phyloP scores from a whole-genome alignment of 2,329 filamentous ascomycete genomes.

The Aspergillaceae sp. region DNA sequence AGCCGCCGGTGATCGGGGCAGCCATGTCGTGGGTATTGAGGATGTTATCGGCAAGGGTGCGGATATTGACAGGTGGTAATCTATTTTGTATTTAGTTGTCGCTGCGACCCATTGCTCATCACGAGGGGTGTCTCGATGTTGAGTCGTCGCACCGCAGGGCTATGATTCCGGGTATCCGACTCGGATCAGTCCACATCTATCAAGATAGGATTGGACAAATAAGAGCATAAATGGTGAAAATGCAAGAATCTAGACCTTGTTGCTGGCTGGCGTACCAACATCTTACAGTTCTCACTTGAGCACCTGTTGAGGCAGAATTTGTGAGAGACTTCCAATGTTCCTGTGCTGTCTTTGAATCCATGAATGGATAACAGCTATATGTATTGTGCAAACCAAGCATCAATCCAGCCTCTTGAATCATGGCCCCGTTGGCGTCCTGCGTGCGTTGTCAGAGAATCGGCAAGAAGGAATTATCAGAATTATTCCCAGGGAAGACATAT shows the following conservation, averaged over 20 bases:
- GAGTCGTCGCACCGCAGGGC: too few species aligned
- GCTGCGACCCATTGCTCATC: slow-evolving; percentile 43
- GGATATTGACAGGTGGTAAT: slow-evolving; percentile 29
- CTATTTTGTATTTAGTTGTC: slow-evolving; percentile 43
- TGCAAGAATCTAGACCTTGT: slow-evolving; percentile 20
- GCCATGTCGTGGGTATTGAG: slow-evolving; percentile 39
- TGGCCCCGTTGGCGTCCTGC: slow-evolving; percentile 19
- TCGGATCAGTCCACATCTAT: slow-evolving; percentile 24
- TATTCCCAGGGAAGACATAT: slow-evolving; percentile 23
- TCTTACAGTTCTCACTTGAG: slow-evolving; percentile 13
- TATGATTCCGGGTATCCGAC: slow-evolving; percentile 14
- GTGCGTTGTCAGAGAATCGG: slow-evolving; percentile 20
- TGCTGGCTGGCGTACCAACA: background rate
- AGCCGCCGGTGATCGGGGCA: slow-evolving; percentile 39
- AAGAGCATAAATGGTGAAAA: slow-evolving; percentile 19
- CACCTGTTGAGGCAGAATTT: slow-evolving; percentile 17
- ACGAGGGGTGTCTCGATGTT: slow-evolving; percentile 10
- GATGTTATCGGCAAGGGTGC: slow-evolving; percentile 30
- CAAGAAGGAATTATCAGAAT: slow-evolving; percentile 25
- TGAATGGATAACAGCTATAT: slow-evolving; percentile 22
- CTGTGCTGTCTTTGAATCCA: slow-evolving; percentile 16
- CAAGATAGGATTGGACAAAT: slow-evolving; percentile 25
- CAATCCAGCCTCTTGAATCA: slow-evolving; percentile 20
- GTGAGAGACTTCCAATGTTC: slow-evolving; percentile 21
- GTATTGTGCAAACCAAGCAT: slow-evolving; percentile 26